Percentiles rank a stretch among this genome's conserved stretches.
Evolutionary conservation across 306 rosid genomes (phyloP).

Genomic region (Fragaria iinumae): DNA sequence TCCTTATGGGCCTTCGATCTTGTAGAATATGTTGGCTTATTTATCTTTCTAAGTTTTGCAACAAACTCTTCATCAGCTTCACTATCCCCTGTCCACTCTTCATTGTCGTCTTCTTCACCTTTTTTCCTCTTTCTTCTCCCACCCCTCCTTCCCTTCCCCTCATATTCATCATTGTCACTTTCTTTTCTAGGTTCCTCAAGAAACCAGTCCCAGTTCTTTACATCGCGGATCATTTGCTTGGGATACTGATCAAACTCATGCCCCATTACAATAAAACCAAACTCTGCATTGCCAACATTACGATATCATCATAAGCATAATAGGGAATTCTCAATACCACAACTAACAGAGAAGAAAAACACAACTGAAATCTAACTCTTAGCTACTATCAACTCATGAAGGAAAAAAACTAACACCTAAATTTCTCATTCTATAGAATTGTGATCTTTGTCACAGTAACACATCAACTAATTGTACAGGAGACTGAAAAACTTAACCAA

Average conservation of each 20-base stretch:
- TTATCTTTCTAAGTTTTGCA: conserved; percentile 40
- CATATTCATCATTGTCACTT: conserved; percentile 37
- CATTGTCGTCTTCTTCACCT: conserved; percentile 41
- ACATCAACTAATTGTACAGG: neutral
- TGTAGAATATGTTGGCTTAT: conserved; percentile 50
- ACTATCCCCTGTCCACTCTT: conserved; percentile 66
- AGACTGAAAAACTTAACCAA: neutral
- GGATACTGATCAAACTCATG: conserved; percentile 81
- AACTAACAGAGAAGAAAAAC: neutral
- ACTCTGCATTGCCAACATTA: conserved; percentile 50
- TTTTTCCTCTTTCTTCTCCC: conserved; percentile 47
- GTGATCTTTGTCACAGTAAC: neutral
- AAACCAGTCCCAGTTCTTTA: conserved; percentile 77
- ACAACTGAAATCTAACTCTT: neutral
- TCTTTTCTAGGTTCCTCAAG: conserved; percentile 59
- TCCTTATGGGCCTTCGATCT: conserved; percentile 44
- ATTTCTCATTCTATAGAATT: neutral
- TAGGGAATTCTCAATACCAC: neutral
- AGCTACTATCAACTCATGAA: neutral
- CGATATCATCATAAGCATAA: conserved; percentile 18
- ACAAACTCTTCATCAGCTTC: conserved; percentile 50
- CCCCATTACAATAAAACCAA: conserved; percentile 71
- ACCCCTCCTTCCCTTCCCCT: conserved; percentile 25
- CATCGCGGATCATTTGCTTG: conserved; percentile 47
- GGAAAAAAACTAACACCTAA: neutral